A percentile compares a stretch with the other conserved stretches of the same genome.
Evolutionary conservation across 805 yeast genomes (phyloP).

Genomic region (Pachysolen tannophilus): DNA sequence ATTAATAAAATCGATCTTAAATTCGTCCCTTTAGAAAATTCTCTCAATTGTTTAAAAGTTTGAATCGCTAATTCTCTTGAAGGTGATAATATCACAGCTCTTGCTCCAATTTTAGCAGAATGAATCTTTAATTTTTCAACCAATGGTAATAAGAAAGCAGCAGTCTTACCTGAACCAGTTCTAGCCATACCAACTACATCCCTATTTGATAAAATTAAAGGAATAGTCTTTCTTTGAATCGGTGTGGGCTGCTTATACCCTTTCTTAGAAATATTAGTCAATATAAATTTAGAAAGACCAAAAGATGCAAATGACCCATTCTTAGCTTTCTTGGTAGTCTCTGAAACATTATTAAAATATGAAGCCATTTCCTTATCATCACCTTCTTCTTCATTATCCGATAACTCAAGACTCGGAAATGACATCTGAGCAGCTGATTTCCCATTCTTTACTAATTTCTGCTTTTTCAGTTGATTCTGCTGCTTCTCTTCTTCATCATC

Average conservation of each 20-base stretch:
- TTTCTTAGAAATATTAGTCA: slow-evolving; percentile 66
- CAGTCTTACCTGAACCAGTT: slow-evolving; percentile 98
- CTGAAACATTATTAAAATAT: slow-evolving; percentile 27
- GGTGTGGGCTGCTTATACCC: slow-evolving; percentile 97
- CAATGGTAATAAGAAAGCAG: slow-evolving; percentile 89
- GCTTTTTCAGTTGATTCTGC: slow-evolving; percentile 23
- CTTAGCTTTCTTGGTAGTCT: slow-evolving; percentile 50
- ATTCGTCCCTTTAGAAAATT: slow-evolving; percentile 78
- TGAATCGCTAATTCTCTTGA: slow-evolving; percentile 95
- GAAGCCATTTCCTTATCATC: slow-evolving; percentile 21
- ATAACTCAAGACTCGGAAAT: slow-evolving; percentile 35
- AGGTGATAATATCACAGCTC: slow-evolving; percentile 88
- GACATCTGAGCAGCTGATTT: slow-evolving; percentile 11
- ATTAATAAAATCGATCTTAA: slow-evolving; percentile 73
- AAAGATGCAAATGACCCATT: slow-evolving; percentile 84
- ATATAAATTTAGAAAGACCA: slow-evolving; percentile 69
- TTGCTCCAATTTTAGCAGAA: slow-evolving; percentile 77
- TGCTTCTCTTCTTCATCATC: slow-evolving; percentile 21
- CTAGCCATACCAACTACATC: slow-evolving; percentile 99
- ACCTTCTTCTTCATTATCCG: slow-evolving; percentile 30
- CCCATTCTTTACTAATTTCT: slow-evolving; percentile 12
- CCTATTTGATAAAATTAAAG: slow-evolving; percentile 74
- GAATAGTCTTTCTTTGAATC: slow-evolving; percentile 92
- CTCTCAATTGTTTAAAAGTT: slow-evolving; percentile 82
- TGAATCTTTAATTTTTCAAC: slow-evolving; percentile 79